These are phyloP conservation scores for Zelopaecilomyces penicillatus DNA, from an alignment of 2,329 filamentous ascomycete genomes.

Conservation along the genomic window DNA sequence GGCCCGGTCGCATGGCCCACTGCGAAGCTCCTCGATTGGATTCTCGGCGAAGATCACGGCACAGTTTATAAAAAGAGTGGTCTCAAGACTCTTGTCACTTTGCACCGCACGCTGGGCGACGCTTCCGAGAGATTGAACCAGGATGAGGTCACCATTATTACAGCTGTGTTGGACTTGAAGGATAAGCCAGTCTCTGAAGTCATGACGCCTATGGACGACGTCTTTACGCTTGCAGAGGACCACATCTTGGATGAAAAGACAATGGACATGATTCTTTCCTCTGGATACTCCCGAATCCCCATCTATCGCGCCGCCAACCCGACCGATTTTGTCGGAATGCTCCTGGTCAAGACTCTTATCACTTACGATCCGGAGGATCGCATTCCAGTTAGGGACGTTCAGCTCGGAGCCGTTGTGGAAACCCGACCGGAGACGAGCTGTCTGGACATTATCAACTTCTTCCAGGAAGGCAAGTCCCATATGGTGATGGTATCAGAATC, in stretches of 20 bases:
- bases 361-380: constrained; percentile 95
- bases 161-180: constrained; percentile 89
- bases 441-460: constrained; percentile 97
- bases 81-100: constrained; percentile 87
- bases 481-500: constrained; percentile 92
- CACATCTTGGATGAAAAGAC: constrained; percentile 86
- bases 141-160: constrained; percentile 98
- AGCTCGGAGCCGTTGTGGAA: constrained; percentile 87
- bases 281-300: constrained; percentile 92
- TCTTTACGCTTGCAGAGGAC: constrained; percentile 94
- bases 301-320: constrained; percentile 81
- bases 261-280: constrained; percentile 87
- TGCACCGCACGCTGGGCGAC: constrained; percentile 85
- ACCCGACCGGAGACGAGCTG: constrained; percentile 94
- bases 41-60: constrained; percentile 90
- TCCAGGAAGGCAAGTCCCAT: constrained; percentile 98
- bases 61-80: constrained; percentile 98
- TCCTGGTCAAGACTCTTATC: constrained; percentile 96
- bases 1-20: constrained; percentile 88
- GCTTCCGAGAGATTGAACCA: constrained; percentile 86
- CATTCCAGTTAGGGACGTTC: constrained; percentile 80
- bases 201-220: constrained; percentile 98
- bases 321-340: constrained; percentile 91
- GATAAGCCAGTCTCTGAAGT: constrained; percentile 91
- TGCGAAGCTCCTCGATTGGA: constrained; percentile 86